A percentile compares a stretch with the other conserved stretches of the same genome.
Evolutionary conservation across 306 rosid species (phyloP).

Genomic region (Trifolium subterraneum): DNA sequence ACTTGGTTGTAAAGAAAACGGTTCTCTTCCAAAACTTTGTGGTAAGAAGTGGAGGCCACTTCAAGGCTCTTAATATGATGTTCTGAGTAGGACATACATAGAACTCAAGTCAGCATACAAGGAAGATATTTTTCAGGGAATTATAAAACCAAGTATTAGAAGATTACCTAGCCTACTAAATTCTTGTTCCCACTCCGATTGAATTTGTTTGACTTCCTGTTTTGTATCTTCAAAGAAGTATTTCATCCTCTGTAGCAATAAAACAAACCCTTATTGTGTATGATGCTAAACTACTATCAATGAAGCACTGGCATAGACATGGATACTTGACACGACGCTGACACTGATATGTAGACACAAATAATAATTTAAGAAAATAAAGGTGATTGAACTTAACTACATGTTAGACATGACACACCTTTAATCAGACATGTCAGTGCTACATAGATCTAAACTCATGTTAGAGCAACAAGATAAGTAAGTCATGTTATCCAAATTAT

Average conservation of each 20-base stretch:
- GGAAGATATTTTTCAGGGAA: slow-evolving; percentile 16
- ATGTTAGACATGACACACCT: not conserved
- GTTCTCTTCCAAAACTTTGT: slow-evolving; percentile 87
- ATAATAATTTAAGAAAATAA: not conserved
- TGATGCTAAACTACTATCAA: not conserved
- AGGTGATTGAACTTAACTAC: not conserved
- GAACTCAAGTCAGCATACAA: slow-evolving; percentile 37
- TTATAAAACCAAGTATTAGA: slow-evolving; percentile 32
- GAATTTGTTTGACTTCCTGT: slow-evolving; percentile 67
- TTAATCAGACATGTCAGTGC: not conserved
- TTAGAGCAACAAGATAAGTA: slow-evolving; percentile 7
- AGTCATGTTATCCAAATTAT: slow-evolving; percentile 11
- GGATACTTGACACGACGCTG: not conserved
- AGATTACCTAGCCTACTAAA: slow-evolving; percentile 75
- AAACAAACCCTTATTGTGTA: slow-evolving; percentile 3
- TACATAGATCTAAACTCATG: slow-evolving; percentile 15
- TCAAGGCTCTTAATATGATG: slow-evolving; percentile 81
- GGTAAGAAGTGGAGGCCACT: slow-evolving; percentile 87
- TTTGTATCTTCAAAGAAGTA: slow-evolving; percentile 74
- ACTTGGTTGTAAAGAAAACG: slow-evolving; percentile 92
- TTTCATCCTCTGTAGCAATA: slow-evolving; percentile 63
- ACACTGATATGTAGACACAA: not conserved
- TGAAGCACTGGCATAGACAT: not conserved
- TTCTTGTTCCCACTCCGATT: slow-evolving; percentile 77
- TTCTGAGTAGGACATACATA: slow-evolving; percentile 51